Evolutionary conservation across 805 yeast species (phyloP).

Genomic region (Ogataea sp.): DNA sequence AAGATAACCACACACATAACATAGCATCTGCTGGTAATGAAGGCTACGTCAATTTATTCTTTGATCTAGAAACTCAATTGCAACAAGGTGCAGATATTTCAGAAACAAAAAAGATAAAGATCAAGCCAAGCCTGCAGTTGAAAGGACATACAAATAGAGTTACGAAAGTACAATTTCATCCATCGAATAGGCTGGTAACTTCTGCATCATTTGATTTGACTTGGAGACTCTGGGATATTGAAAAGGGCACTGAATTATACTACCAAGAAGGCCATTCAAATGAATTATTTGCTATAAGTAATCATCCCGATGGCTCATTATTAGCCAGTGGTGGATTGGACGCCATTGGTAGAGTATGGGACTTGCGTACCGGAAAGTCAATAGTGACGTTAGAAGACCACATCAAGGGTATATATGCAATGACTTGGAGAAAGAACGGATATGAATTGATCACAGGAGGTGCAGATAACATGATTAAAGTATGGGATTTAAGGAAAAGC

Average conservation of each 20-base stretch:
- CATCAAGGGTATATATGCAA: constrained; percentile 56
- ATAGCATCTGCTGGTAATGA: constrained; percentile 40
- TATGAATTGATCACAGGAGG: constrained; percentile 73
- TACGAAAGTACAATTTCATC: constrained; percentile 57
- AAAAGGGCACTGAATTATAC: constrained; percentile 38
- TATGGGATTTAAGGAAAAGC: constrained; percentile 73
- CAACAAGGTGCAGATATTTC: not conserved
- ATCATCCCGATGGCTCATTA: constrained; percentile 75
- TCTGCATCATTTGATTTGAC: constrained; percentile 79
- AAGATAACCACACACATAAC: constrained; percentile 26
- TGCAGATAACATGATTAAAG: constrained; percentile 68
- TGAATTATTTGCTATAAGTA: constrained; percentile 52
- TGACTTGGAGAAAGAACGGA: constrained; percentile 75
- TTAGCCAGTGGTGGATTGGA: constrained; percentile 75
- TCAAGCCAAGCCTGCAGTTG: constrained; percentile 4
- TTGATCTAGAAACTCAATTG: not conserved
- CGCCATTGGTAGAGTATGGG: constrained; percentile 73
- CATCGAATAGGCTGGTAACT: constrained; percentile 45
- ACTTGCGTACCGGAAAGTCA: constrained; percentile 67
- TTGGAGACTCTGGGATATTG: constrained; percentile 83
- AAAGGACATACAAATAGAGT: constrained; percentile 51
- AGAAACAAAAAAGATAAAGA: not conserved
- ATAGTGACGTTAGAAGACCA: constrained; percentile 59
- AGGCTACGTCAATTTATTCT: constrained; percentile 25
- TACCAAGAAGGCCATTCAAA: constrained; percentile 84